Conservation (phyloP, 2,329 filamentous ascomycete species). For the Thelonectria blattea region DNA sequence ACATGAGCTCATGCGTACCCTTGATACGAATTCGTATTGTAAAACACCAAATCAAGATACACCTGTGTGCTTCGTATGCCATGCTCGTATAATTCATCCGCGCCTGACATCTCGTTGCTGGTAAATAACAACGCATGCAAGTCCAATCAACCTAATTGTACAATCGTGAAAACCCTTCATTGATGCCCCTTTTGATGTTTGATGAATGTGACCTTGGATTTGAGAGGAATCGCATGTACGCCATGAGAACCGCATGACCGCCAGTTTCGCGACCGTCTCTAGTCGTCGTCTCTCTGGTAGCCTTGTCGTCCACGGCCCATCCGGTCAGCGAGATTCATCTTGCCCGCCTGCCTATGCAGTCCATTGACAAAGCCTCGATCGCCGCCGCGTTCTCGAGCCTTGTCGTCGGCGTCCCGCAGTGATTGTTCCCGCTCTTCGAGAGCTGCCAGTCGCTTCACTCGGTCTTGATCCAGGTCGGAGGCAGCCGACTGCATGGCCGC, state of each 20-base stretch:
- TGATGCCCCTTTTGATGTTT: too few relatives aligned
- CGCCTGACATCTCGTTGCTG: not conserved
- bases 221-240: not conserved
- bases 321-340: constrained; percentile 58
- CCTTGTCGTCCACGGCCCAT: constrained; percentile 56
- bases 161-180: not conserved
- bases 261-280: constrained; percentile 11
- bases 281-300: constrained; percentile 54
- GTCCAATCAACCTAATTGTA: not conserved
- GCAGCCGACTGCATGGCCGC: constrained; percentile 78
- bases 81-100: not conserved
- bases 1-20: not conserved
- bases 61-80: not conserved
- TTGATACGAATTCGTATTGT: not conserved
- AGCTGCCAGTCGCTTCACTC: constrained; percentile 70
- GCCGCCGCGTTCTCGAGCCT: constrained; percentile 65
- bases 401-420: constrained; percentile 71
- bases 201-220: too few relatives aligned
- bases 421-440: constrained; percentile 69
- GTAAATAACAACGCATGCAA: not conserved
- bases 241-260: not conserved
- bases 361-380: constrained; percentile 69
- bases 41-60: not conserved
- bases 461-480: constrained; percentile 71
- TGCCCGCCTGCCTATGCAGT: constrained; percentile 64